Percentiles rank a stretch among this genome's conserved stretches.
Evolutionary conservation across 192 early-diverging fungal genomes (phyloP).

Genomic region (Linnemannia zychae): DNA sequence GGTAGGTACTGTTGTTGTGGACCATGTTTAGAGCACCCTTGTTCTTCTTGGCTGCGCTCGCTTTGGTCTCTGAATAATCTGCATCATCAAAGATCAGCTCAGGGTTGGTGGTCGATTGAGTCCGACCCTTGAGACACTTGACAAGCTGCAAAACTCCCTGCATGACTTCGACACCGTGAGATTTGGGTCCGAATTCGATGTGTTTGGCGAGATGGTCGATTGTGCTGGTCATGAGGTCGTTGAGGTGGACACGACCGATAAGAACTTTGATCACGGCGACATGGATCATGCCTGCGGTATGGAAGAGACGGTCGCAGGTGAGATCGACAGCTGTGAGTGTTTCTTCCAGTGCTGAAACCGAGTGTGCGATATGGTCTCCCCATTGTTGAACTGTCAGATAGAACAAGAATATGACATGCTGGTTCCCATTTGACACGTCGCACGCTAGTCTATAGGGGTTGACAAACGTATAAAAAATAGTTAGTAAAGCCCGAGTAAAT

Average conservation of each 20-base stretch:
- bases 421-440: slow-evolving; percentile 30
- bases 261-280: slow-evolving; percentile 43
- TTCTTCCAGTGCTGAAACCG: slow-evolving; percentile 44
- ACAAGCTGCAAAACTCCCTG: slow-evolving; percentile 49
- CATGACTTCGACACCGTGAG: slow-evolving; percentile 54
- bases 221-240: slow-evolving; percentile 42
- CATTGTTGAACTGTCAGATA: slow-evolving; percentile 51
- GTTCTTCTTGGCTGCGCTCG: neutral
- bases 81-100: slow-evolving; percentile 52
- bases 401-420: slow-evolving; percentile 49
- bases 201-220: slow-evolving; percentile 42
- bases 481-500: too few species aligned
- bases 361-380: slow-evolving; percentile 41
- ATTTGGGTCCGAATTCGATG: slow-evolving; percentile 48
- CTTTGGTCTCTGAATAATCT: slow-evolving; percentile 36
- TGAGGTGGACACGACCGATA: slow-evolving; percentile 32
- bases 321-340: slow-evolving; percentile 48
- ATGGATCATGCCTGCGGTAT: slow-evolving; percentile 51
- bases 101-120: slow-evolving; percentile 20
- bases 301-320: slow-evolving; percentile 51
- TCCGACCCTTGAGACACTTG: slow-evolving; percentile 47
- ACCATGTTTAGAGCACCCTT: slow-evolving; percentile 21
- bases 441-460: slow-evolving; percentile 27
- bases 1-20: slow-evolving; percentile 51
- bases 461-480: neutral